These are phyloP conservation scores for Diaporthe capsici DNA, from an alignment of 2,329 filamentous ascomycete genomes.

Conservation along the genomic window DNA sequence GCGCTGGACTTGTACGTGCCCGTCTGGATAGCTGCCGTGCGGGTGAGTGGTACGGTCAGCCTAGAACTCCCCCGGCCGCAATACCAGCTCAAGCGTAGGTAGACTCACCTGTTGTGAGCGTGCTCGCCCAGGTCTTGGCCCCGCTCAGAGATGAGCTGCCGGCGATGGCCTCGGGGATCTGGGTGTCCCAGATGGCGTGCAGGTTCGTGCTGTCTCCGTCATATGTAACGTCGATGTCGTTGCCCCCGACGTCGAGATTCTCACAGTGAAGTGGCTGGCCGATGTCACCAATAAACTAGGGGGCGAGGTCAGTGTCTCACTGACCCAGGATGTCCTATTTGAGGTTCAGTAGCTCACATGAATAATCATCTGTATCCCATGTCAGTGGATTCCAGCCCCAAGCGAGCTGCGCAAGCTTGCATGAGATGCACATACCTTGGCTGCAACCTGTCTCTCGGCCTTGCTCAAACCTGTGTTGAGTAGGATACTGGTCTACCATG, in stretches of 20 bases:
- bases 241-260: slow-evolving; percentile 67
- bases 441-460: slow-evolving; percentile 52
- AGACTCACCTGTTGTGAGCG: slow-evolving; percentile 50
- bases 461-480: slow-evolving; percentile 46
- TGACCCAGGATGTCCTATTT: no score
- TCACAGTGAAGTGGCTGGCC: slow-evolving; percentile 69
- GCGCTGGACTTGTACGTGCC: slow-evolving; percentile 54
- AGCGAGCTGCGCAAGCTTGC: no score
- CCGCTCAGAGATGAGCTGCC: slow-evolving; percentile 53
- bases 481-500: slow-evolving; percentile 46
- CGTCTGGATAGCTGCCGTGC: slow-evolving; percentile 51
- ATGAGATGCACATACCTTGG: slow-evolving; percentile 50
- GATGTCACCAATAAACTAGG: slow-evolving; percentile 69
- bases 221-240: slow-evolving; percentile 67
- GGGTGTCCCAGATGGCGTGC: slow-evolving; percentile 73
- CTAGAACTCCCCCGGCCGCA: no score
- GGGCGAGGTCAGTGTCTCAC: slow-evolving; percentile 38
- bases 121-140: slow-evolving; percentile 56
- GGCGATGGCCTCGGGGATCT: slow-evolving; percentile 64
- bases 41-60: neutral
- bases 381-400: slow-evolving; percentile 27
- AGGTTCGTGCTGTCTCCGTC: slow-evolving; percentile 67
- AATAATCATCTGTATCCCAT: slow-evolving; percentile 48
- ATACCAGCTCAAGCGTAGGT: neutral
- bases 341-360: slow-evolving; percentile 46